Conservation (phyloP, 495 filamentous ascomycete genomes). For the Amorphotheca resinae region DNA sequence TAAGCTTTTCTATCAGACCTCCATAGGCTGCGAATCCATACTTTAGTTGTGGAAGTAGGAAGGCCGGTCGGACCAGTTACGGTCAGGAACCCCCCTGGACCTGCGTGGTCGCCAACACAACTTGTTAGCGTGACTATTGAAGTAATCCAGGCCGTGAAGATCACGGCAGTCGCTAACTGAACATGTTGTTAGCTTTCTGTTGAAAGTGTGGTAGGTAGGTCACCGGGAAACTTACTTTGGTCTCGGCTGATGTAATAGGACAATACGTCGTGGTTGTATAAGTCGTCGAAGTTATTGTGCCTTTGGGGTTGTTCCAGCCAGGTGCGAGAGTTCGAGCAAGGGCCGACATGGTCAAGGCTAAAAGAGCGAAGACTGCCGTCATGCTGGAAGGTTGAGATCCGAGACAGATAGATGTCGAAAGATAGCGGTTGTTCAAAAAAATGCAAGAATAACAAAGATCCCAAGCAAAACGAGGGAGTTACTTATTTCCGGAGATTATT, state of each 20-base stretch:
- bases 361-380: constrained; percentile 17
- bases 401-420: constrained; percentile 10
- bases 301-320: constrained; percentile 1
- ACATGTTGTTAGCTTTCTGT: background rate
- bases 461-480: constrained; percentile 25
- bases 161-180: constrained; percentile 8
- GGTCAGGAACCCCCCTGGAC: constrained; percentile 1
- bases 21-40: background rate
- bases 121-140: constrained; percentile 16
- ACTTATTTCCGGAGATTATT: constrained; percentile 13
- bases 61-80: constrained; percentile 9
- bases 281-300: constrained; percentile 7
- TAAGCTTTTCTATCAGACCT: background rate
- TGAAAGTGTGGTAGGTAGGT: background rate
- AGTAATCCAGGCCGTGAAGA: constrained; percentile 13
- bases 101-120: constrained; percentile 13
- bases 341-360: constrained; percentile 20
- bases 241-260: constrained; percentile 13
- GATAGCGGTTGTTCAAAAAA: constrained; percentile 9
- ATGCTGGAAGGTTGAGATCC: constrained; percentile 13
- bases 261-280: constrained; percentile 14
- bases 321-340: constrained; percentile 9
- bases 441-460: constrained; percentile 15
- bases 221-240: constrained; percentile 4
- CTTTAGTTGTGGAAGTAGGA: constrained; percentile 11